These are phyloP conservation scores for Rhytidiadelphus loreus DNA, from an alignment of 225 moss, liverwort and hornwort genomes.

Conservation along the genomic window DNA sequence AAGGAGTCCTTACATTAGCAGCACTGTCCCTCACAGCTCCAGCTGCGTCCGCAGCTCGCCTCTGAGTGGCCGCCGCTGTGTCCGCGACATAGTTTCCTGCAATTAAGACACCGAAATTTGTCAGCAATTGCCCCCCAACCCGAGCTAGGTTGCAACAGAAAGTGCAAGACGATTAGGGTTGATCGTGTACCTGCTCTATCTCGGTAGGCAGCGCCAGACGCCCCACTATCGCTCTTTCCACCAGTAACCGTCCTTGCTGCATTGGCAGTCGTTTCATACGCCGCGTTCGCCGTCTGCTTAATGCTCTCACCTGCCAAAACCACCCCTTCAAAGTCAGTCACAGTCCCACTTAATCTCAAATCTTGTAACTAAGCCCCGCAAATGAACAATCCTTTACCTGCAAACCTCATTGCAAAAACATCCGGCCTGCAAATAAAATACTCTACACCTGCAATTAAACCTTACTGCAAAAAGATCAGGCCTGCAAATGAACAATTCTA, in stretches of 20 bases:
- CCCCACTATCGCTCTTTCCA: not conserved
- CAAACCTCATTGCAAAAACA: not conserved
- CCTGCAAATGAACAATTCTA: not conserved
- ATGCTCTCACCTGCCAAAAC: conserved; percentile 21
- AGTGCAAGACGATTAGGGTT: not conserved
- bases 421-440: not conserved
- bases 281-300: conserved; percentile 37
- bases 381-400: not conserved
- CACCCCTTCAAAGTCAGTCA: not conserved
- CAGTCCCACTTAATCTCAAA: not conserved
- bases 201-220: conserved; percentile 21
- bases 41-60: conserved; percentile 8
- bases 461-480: not conserved
- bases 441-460: not conserved
- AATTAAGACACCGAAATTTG: not conserved
- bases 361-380: too few relatives aligned
- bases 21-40: conserved; percentile 11
- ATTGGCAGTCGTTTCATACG: conserved; percentile 14
- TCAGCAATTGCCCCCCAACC: not conserved
- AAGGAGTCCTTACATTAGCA: not conserved
- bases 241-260: conserved; percentile 16
- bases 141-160: not conserved
- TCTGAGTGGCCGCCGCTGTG: not conserved
- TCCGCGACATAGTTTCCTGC: conserved; percentile 27
- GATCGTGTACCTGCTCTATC: conserved; percentile 7